Evolutionary conservation across 257 asterid genomes (phyloP).

Genomic region (Penstemon davidsonii): DNA sequence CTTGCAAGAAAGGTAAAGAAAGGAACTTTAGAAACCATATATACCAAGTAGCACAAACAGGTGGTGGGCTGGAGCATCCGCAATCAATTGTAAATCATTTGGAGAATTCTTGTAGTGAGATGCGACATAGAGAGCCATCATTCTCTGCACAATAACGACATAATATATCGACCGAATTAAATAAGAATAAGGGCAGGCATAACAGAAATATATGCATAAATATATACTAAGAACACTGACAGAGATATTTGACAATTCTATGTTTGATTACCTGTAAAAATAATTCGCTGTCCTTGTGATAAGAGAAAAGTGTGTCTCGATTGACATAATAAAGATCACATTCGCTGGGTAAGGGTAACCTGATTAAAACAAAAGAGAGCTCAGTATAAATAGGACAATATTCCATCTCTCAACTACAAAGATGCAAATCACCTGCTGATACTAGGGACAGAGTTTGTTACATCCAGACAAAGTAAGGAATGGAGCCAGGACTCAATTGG

Average conservation of each 20-base stretch:
- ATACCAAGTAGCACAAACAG: slow-evolving; percentile 96
- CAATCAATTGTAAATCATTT: slow-evolving; percentile 90
- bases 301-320: slow-evolving; percentile 90
- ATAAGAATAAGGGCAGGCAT: slow-evolving; percentile 11
- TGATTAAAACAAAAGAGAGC: slow-evolving; percentile 32
- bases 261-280: slow-evolving; percentile 68
- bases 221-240: background rate
- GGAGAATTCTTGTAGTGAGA: slow-evolving; percentile 98
- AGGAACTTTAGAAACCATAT: slow-evolving; percentile 13
- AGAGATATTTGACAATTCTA: background rate
- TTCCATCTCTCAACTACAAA: slow-evolving; percentile 9
- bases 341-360: slow-evolving; percentile 74
- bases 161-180: slow-evolving; percentile 13
- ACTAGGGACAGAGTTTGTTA: slow-evolving; percentile 60
- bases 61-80: slow-evolving; percentile 99
- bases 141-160: slow-evolving; percentile 55
- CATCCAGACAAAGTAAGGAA: slow-evolving; percentile 85
- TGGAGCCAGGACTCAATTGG: slow-evolving; percentile 90
- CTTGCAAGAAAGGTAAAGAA: background rate
- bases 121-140: slow-evolving; percentile 98
- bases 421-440: slow-evolving; percentile 59
- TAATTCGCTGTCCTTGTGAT: slow-evolving; percentile 41
- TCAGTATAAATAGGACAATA: slow-evolving; percentile 16
- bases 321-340: slow-evolving; percentile 94
- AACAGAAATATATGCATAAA: slow-evolving; percentile 1